Conservation (phyloP, 108 stramenopile species). For the Nannochloropsis gaditana region DNA sequence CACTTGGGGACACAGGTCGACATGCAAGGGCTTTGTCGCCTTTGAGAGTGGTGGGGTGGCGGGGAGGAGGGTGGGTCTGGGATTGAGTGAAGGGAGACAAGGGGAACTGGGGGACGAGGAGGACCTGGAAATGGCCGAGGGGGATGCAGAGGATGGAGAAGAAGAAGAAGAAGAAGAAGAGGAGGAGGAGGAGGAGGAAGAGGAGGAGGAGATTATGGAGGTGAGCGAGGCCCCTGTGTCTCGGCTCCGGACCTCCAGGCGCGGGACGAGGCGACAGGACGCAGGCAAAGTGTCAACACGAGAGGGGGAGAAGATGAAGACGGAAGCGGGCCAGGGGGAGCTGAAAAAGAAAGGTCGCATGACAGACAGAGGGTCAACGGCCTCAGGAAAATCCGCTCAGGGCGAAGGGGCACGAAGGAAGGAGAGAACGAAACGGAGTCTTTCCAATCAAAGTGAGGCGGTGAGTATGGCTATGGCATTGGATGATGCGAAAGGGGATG, state of each 20-base stretch:
- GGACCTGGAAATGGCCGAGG: not conserved
- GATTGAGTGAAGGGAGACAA: constrained; percentile 20
- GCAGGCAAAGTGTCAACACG: not conserved
- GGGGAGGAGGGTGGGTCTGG: constrained; percentile 3
- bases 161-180: constrained; percentile 24
- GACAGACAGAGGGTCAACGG: not conserved
- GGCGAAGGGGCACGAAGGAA: constrained; percentile 20
- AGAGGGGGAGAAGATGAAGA: not conserved
- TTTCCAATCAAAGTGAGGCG: not conserved
- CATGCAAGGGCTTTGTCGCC: too few relatives aligned
- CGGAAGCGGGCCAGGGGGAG: too few relatives aligned
- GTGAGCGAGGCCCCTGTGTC: not conserved
- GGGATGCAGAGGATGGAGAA: not conserved
- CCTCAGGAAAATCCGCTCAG: constrained; percentile 21
- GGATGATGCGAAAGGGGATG: constrained; percentile 27
- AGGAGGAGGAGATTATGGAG: not conserved
- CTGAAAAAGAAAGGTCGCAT: too few relatives aligned
- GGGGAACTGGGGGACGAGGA: not conserved
- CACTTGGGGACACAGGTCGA: too few relatives aligned
- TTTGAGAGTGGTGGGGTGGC: constrained; percentile 31
- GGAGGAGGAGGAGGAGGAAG: constrained; percentile 25
- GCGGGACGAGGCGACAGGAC: not conserved
- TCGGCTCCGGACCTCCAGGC: not conserved
- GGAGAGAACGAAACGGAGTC: not conserved
- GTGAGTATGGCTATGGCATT: constrained; percentile 22